Conservation (phyloP, 108 stramenopile species). For the Cylindrotheca closterium region DNA sequence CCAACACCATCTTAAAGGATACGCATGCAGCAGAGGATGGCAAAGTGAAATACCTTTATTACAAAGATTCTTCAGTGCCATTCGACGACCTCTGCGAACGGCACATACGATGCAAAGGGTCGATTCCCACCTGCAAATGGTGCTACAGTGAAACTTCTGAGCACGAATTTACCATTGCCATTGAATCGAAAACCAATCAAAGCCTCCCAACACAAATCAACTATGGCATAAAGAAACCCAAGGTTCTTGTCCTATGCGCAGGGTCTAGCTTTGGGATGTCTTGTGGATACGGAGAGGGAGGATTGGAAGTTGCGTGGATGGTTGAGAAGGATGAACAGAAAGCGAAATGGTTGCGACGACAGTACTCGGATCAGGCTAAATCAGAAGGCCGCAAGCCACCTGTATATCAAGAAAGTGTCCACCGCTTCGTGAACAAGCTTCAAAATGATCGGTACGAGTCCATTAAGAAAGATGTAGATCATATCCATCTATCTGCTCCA, state of each 20-base stretch:
- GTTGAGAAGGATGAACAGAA: conserved; percentile 29
- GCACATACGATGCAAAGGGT: too few relatives aligned
- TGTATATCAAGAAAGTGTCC: not conserved
- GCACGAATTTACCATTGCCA: too few relatives aligned
- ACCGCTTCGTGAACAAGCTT: conserved; percentile 8
- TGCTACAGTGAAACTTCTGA: too few relatives aligned
- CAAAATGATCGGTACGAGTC: conserved; percentile 14
- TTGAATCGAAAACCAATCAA: too few relatives aligned
- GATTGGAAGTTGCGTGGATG: conserved; percentile 32
- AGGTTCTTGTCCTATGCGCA: conserved; percentile 37
- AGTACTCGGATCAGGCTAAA: too few relatives aligned
- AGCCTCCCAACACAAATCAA: too few relatives aligned
- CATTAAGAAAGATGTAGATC: conserved; percentile 16
- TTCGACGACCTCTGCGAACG: too few relatives aligned
- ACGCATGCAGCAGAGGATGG: too few relatives aligned
- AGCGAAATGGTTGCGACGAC: not conserved
- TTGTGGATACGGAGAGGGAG: conserved; percentile 31
- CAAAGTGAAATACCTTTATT: too few relatives aligned
- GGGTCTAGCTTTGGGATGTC: conserved; percentile 45
- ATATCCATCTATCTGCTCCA: conserved; percentile 25
- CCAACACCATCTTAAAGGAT: too few relatives aligned
- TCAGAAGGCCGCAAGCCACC: not conserved
- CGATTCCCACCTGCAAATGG: too few relatives aligned
- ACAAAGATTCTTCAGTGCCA: too few relatives aligned
- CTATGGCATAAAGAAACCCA: not conserved